These are phyloP conservation scores for Chrysoporthe cubensis DNA, from an alignment of 2,329 filamentous ascomycete species.

Conservation along the genomic window DNA sequence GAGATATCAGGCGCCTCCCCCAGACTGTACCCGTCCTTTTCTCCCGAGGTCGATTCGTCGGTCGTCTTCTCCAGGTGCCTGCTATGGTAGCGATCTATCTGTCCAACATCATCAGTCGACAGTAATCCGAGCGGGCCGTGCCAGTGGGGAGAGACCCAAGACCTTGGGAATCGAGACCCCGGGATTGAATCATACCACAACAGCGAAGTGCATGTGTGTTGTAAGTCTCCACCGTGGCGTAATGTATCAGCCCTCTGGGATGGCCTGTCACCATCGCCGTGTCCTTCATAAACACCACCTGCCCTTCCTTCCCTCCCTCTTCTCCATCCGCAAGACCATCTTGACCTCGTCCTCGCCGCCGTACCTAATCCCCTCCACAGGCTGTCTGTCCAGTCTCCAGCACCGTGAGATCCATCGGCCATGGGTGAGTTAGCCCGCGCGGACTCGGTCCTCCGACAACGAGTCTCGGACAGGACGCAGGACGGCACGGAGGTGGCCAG, in stretches of 20 bases:
- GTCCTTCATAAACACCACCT: neutral
- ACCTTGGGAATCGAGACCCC: neutral
- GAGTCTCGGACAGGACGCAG: conserved; percentile 3
- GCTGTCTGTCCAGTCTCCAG: neutral
- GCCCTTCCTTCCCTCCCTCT: neutral
- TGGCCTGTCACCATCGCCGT: neutral
- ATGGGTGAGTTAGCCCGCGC: conserved; percentile 6
- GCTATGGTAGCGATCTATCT: no score
- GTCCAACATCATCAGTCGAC: neutral
- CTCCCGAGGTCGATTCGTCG: no score
- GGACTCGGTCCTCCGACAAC: conserved; percentile 11
- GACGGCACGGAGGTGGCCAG: neutral
- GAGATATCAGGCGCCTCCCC: no score
- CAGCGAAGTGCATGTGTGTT: neutral
- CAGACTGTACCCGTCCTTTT: no score
- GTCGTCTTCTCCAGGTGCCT: no score
- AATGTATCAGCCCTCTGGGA: neutral
- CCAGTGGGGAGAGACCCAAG: neutral
- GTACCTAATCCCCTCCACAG: neutral
- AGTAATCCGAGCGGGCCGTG: conserved; percentile 1
- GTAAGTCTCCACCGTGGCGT: conserved; percentile 17
- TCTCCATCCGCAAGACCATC: neutral
- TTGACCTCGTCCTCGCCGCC: neutral
- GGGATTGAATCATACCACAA: neutral
- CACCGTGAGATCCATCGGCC: neutral